Evolutionary conservation across 192 early-diverging fungal genomes (phyloP).

Genomic region (Borealophlyctis nickersoniae): DNA sequence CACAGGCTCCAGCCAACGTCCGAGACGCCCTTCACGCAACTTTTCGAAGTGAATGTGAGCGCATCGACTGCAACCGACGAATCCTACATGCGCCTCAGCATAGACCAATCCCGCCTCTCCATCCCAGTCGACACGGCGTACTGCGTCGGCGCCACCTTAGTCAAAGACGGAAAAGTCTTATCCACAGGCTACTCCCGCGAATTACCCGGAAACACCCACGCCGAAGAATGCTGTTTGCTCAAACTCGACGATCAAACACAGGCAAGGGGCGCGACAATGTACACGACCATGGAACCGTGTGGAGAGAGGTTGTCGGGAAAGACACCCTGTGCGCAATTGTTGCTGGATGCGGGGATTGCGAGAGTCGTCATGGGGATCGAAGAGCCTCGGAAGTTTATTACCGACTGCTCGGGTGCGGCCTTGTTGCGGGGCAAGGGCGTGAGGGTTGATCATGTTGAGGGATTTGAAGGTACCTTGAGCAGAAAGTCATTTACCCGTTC

Average conservation of each 20-base stretch:
- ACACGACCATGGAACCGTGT: constrained; percentile 99
- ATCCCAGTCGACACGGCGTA: constrained; percentile 78
- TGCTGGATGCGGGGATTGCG: constrained; percentile 65
- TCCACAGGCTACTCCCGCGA: constrained; percentile 89
- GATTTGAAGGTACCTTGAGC: constrained; percentile 54
- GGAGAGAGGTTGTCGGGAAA: constrained; percentile 70
- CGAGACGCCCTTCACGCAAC: constrained; percentile 34
- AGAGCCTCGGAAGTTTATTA: constrained; percentile 85
- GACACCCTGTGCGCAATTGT: constrained; percentile 67
- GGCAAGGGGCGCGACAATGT: constrained; percentile 64
- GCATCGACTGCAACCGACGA: constrained; percentile 42
- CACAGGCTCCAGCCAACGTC: constrained; percentile 26
- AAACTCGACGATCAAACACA: constrained; percentile 55
- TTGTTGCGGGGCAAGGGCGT: constrained; percentile 69
- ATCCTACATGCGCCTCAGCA: constrained; percentile 76
- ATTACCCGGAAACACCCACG: constrained; percentile 93
- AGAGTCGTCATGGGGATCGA: constrained; percentile 82
- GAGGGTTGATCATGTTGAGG: constrained; percentile 66
- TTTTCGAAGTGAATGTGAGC: constrained; percentile 14
- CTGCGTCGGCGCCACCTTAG: constrained; percentile 88
- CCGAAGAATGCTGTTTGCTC: constrained; percentile 82
- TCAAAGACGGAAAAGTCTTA: constrained; percentile 52
- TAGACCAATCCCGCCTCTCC: constrained; percentile 77
- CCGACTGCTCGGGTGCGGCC: constrained; percentile 68
- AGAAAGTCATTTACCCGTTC: neutral